Evolutionary conservation across 495 filamentous ascomycete species (phyloP), one percentile per base, ranked within the genome.

Genomic region (Parachaetomium inaequale): DNA sequence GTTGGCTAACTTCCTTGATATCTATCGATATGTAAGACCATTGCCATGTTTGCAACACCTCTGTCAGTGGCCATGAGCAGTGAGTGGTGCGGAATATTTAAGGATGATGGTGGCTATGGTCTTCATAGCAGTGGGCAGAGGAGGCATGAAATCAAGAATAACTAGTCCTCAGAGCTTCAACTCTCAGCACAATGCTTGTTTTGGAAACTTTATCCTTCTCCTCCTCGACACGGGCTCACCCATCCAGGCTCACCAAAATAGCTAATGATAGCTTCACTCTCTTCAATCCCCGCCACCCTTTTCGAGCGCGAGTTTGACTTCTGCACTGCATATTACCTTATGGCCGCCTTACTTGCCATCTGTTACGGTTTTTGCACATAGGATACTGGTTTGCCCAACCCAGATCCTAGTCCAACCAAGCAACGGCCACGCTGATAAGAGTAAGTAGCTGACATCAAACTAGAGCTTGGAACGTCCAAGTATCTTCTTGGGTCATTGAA

Each of bases 81-180:
- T 31, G 82, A 71, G 65, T 31, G 82, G 82, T 4, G 69, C 81
- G 26, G 72, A 78, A 0, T 69, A 81, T 40, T 72, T 70, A 23
- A 73, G 74, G 4, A 66, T 78, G 26, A 68, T 74, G 29, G 68
- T 63, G 23, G 67, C 67, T 19, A 75, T 78, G 66, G 59, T 82
- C 8, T 65, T 83, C 32, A 80, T 82, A 57, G 82, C 77, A 36
- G 64, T 82, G n/a, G 78, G 78, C 45, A 76, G 75, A 32, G 81
- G 81, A 50, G 78, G 78, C 49, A 79, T 84, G 69, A 84, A 83
- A 70, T 75, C 80, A 32, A 84, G 81, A 28, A 57, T 82, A 59
- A 77, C 75, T n/a, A 4, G 40, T n/a, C n/a, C 15, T 17, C 40
- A 17, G 4, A 5, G 3, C 14, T 40, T 17, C 36, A 43, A 21